Base-by-base conservation (phyloP, 2,329 filamentous ascomycete genomes). In the Fusarium torulosum region DNA sequence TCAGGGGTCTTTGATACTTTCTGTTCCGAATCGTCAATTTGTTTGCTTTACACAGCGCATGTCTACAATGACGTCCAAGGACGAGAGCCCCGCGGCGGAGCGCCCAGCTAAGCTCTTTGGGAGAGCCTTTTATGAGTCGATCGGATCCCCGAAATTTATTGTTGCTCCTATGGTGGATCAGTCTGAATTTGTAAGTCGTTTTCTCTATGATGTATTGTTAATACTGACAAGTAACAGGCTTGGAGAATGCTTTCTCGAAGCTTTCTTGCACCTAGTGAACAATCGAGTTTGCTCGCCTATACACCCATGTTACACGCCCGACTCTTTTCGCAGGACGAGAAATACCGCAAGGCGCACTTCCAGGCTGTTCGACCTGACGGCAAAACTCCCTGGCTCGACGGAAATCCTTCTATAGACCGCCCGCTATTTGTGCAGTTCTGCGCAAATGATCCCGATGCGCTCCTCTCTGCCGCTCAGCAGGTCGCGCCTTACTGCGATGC, bases 111-210 rank as follows among this genome's bases (percentile, higher is more conserved):
- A 95, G 78, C 82, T 97, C 21, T 88, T 91, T 72, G 96, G 96
- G 1, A 85, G 96, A 59, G 92, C 91, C 14, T 98, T 99, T 77
- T 99, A 98, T 76, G 90, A 97, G 81, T 97, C 92, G 76, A 91
- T 99, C 64, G 96, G 96, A 21, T 94, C 91, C 62, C 96, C 96
- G 3, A 97, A 93, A 80, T 90, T 91, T 69, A 88, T 99, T 29
- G 86, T 99, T 55, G 96, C 96, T 33, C 96, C 96, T 35, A 99
- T 99, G 96, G 96, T 99, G 21, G 95, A 99, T 76, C 93, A 97
- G 79, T 97, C 94, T 31, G 96, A 99, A 83, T 97, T 98, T 82
- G 94, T 97, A 83, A 69, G 90, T 83, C 14, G 14, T 8, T 33
- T 1, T 11, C n/a, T 20, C 5, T 31, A 13, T 17, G 4, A n/a